These are phyloP conservation scores for Leccinum broughii DNA, from an alignment of 768 basidiomycete genomes.

Conservation along the genomic window DNA sequence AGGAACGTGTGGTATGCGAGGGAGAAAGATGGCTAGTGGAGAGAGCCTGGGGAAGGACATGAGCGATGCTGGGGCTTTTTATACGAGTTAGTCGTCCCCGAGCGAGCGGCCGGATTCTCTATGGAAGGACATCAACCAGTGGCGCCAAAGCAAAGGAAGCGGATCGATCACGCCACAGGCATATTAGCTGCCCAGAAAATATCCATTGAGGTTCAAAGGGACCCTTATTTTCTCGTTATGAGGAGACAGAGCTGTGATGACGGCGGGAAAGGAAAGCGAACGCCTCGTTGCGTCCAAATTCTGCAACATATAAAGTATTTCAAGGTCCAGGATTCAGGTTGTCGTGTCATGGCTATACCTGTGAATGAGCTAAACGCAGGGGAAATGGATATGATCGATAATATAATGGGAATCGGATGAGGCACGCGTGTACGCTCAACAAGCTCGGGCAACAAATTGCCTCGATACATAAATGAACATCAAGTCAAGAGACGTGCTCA, in stretches of 20 bases:
- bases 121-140: neutral
- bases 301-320: neutral
- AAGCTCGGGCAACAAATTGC: too few relatives aligned
- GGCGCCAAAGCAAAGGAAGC: neutral
- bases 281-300: neutral
- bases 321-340: neutral
- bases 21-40: neutral
- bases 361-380: too few relatives aligned
- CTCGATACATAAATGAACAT: too few relatives aligned
- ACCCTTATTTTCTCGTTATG: neutral
- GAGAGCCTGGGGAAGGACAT: neutral
- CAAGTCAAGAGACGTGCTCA: too few relatives aligned
- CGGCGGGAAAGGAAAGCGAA: neutral
- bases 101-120: neutral
- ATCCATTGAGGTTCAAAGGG: neutral
- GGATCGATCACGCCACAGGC: neutral
- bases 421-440: too few relatives aligned
- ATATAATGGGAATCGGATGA: too few relatives aligned
- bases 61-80: neutral
- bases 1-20: neutral
- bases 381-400: too few relatives aligned
- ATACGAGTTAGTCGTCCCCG: neutral
- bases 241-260: neutral
- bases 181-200: neutral
- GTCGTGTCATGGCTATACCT: too few relatives aligned